Percentiles rank a stretch among this genome's conserved stretches.
These are phyloP conservation scores for Bremia lactucae DNA, from an alignment of 352 stramenopile species.

Conservation along the genomic window DNA sequence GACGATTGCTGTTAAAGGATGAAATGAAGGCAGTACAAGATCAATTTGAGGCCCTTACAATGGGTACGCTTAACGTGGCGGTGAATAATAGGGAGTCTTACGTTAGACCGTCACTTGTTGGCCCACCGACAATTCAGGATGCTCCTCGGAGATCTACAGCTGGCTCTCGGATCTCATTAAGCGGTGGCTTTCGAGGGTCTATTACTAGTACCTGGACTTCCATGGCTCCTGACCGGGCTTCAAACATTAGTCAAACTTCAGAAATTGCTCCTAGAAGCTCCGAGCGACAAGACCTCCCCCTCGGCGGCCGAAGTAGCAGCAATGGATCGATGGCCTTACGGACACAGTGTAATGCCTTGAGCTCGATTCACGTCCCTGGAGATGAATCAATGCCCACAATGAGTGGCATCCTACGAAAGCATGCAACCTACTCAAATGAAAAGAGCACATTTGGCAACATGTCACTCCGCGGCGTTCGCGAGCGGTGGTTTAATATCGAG, in stretches of 20 bases:
- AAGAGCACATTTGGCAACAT: conserved; percentile 71
- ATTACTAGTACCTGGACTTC: conserved; percentile 14
- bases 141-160: conserved; percentile 12
- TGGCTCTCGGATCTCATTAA: conserved; percentile 28
- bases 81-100: conserved; percentile 16
- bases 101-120: conserved; percentile 24
- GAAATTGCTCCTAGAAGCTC: conserved; percentile 14
- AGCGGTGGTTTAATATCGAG: conserved; percentile 68
- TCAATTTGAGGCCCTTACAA: conserved; percentile 30
- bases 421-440: conserved; percentile 71
- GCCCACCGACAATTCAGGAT: conserved; percentile 15
- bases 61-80: conserved; percentile 21
- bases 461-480: conserved; percentile 57
- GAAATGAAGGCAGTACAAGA: conserved; percentile 69
- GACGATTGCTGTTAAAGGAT: conserved; percentile 54
- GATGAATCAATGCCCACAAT: conserved; percentile 29
- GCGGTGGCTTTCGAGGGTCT: conserved; percentile 14
- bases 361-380: conserved; percentile 28
- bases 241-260: conserved; percentile 4
- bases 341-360: conserved; percentile 42
- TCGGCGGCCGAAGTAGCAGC: conserved; percentile 33
- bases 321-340: conserved; percentile 45
- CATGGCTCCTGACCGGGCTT: conserved; percentile 5
- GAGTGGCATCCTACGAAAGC: conserved; percentile 56
- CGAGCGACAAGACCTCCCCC: conserved; percentile 22